A percentile compares a stretch with the other conserved stretches of the same genome.
These are phyloP conservation scores for Cicer cuneatum DNA, from an alignment of 306 rosid genomes.

Conservation along the genomic window DNA sequence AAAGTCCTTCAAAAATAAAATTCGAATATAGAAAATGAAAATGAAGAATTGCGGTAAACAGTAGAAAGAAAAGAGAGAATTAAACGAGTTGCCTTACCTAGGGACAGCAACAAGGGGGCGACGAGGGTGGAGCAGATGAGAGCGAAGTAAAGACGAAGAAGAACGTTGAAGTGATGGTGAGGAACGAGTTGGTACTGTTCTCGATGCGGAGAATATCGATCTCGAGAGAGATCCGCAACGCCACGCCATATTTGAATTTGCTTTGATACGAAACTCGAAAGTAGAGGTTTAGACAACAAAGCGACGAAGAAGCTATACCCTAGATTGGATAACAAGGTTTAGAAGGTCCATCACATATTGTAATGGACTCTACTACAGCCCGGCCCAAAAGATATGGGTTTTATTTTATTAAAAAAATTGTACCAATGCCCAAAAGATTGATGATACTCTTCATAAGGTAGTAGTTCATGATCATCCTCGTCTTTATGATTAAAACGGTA, in stretches of 20 bases:
- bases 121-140: conserved; percentile 49
- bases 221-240: conserved; percentile 63
- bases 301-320: conserved; percentile 35
- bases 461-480: too few species aligned
- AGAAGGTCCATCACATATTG: background rate
- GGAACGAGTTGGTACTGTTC: conserved; percentile 51
- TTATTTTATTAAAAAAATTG: too few species aligned
- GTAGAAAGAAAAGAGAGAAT: background rate
- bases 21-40: background rate
- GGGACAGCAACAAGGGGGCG: conserved; percentile 46
- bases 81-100: conserved; percentile 37
- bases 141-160: conserved; percentile 44
- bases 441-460: too few species aligned
- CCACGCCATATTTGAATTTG: conserved; percentile 56
- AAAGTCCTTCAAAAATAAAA: conserved; percentile 36
- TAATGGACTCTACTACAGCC: too few species aligned
- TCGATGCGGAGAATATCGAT: conserved; percentile 55
- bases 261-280: background rate
- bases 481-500: too few species aligned
- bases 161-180: conserved; percentile 48
- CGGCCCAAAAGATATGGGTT: too few species aligned
- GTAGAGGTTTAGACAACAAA: background rate
- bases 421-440: too few species aligned
- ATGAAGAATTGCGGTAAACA: background rate
- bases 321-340: background rate